Evolutionary conservation across 2,329 filamentous ascomycete species (phyloP), one percentile per base, ranked within the genome.

Genomic region (Ophiocordyceps camponoti-rufipedis): DNA sequence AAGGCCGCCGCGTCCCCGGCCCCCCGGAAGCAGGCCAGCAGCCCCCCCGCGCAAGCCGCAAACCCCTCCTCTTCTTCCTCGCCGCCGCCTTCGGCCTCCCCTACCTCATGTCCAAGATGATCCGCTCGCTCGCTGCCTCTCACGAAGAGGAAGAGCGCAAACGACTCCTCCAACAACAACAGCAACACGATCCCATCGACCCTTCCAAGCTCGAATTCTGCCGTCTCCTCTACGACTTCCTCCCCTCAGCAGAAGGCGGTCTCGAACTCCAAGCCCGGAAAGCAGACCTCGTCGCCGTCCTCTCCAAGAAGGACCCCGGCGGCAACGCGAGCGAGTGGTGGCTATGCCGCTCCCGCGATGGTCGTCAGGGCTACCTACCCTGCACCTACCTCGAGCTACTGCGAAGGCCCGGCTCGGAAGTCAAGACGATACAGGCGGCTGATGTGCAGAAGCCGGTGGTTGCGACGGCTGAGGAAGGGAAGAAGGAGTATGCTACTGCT

Each of bases 311-410:
- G 16, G 91, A 98, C 56, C 91, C 91, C 1, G 76, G 89, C 57
- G 91, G 91, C 41, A 87, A 91, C 54, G 78, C 86, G 5, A 91
- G 84, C 45, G 89, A 98, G 58, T 98, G 91, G 91, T 98, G 91
- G 91, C 79, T 82, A 52, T 98, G 93, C 64, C 76, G 91, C 46
- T 83, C 89, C 13, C 75, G 91, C 49, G 87, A 96, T 58, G 88
- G 87, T 42, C 75, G 86, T 28, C 80, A 94, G 55, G 91, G 91
- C 8, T 98, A 96, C 58, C 72, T 98, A 6, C 91, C 93, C 2
- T 79, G 82, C 1, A 88, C 87, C 1, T 98, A 95, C 57, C 73
- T 98, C 28, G 86, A 94, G 63, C 74, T 91, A 43, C 68, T 77
- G 28, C 69, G 71, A 54, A 66, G 71, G 44, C 70, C 75, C 0